Base-by-base conservation (phyloP, 2,329 filamentous ascomycete species). In the Didymellaceae sp. region DNA sequence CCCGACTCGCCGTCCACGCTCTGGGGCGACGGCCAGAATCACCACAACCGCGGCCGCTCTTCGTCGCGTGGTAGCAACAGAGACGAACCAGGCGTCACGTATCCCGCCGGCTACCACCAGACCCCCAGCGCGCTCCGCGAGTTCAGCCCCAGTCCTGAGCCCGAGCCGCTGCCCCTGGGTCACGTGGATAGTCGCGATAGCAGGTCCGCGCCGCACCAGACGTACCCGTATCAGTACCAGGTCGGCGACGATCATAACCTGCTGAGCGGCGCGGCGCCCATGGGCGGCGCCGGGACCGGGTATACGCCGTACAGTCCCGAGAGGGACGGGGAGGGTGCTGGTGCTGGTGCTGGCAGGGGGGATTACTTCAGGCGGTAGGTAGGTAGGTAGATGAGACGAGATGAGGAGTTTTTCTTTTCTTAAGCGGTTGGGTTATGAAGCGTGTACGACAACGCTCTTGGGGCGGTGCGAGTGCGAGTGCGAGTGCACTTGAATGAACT, bases 1-100 rank as follows among this genome's bases (percentile, higher is more conserved):
- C 82, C 86, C 0, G 83, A 80, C 14, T 89, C 86, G 0, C 86
- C 86, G 0, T 69, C 70, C 3, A 61, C 59, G 3, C 62, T 67
- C 6, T 55, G 48, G 16, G 63, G 59, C 9, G 54, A 52, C 24
- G 39, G n/a, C n/a, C n/a, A n/a, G n/a, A n/a, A n/a, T n/a, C n/a
- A n/a, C n/a, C n/a, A 52, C 8, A 59, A 65, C 6, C 62, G 66
- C 10, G 66, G 65, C 0, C 56, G 70, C 3, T 55, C 62, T 1
- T 33, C 34, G 4, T 65, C 61, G 1, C 49, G 67, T 3, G 68
- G 69, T 16, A 71, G 67, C 1, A 64, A 67, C 3, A 41, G 63
- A 1, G 54, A 60, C 13, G 73, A 68, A 2, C 54, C 64, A 1
- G 75, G 75, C 14, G 72, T 74, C 16, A 71, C 67, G 1, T 80